Evolutionary conservation across 345 rosid species (phyloP).

Genomic region (Salix purpurea): DNA sequence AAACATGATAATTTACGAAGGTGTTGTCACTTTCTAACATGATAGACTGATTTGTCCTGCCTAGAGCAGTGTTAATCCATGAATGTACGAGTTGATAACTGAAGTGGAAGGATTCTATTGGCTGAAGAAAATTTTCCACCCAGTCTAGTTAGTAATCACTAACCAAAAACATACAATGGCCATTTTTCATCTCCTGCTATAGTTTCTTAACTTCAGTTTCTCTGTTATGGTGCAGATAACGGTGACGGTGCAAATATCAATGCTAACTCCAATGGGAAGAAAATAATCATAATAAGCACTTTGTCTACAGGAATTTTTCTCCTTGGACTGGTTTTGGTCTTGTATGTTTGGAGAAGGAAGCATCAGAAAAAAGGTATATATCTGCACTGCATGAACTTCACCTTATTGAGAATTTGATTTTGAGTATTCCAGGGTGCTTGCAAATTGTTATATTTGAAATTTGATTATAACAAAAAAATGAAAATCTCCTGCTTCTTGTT

Average conservation of each 20-base stretch:
- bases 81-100: too few species aligned
- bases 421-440: too few species aligned
- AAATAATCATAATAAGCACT: not conserved
- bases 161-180: not conserved
- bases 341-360: slow-evolving; percentile 7
- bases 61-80: too few species aligned
- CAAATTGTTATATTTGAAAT: too few species aligned
- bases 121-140: too few species aligned
- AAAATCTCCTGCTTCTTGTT: not conserved
- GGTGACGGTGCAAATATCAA: not conserved
- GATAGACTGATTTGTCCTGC: not conserved
- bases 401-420: too few species aligned
- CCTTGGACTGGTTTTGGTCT: not conserved
- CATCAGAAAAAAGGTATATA: not conserved
- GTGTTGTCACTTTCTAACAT: not conserved
- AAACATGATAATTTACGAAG: too few species aligned
- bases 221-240: not conserved
- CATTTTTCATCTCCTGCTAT: not conserved
- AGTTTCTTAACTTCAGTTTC: not conserved
- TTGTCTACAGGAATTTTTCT: not conserved
- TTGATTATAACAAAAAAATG: not conserved
- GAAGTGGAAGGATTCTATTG: too few species aligned
- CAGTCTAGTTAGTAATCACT: too few species aligned
- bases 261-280: not conserved
- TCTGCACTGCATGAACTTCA: not conserved